Conservation (phyloP, 169 alveolate genomes). For the Miamiensis avidus region DNA sequence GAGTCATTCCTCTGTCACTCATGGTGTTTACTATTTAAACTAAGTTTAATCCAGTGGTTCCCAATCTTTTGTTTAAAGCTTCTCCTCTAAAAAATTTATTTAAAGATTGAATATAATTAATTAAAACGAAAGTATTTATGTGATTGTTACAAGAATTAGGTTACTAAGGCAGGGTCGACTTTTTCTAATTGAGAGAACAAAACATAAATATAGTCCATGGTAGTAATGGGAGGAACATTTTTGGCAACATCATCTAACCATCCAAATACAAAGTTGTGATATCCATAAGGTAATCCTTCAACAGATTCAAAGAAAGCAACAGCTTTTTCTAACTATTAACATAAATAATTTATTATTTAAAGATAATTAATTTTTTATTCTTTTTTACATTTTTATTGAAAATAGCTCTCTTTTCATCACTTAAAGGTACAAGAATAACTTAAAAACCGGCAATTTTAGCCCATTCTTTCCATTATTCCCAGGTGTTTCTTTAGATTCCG, state of each 20-base stretch:
- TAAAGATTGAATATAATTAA: slow-evolving; percentile 33
- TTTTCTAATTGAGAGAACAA: slow-evolving; percentile 58
- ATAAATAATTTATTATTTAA: too few species aligned
- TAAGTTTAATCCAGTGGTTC: slow-evolving; percentile 66
- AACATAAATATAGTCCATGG: slow-evolving; percentile 52
- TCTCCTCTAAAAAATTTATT: slow-evolving; percentile 35
- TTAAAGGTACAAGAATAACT: slow-evolving; percentile 74
- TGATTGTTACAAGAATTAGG: neutral
- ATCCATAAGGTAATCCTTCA: slow-evolving; percentile 87
- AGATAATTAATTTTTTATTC: too few species aligned
- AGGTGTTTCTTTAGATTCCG: slow-evolving; percentile 74
- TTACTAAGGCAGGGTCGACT: slow-evolving; percentile 48
- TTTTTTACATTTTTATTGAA: slow-evolving; percentile 52
- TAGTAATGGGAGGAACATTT: slow-evolving; percentile 70
- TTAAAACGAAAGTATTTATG: neutral
- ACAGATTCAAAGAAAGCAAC: slow-evolving; percentile 62
- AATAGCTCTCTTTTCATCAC: slow-evolving; percentile 61
- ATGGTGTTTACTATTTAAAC: slow-evolving; percentile 64
- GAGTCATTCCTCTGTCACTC: slow-evolving; percentile 62
- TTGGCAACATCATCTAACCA: slow-evolving; percentile 83
- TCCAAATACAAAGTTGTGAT: slow-evolving; percentile 77
- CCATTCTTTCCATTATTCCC: slow-evolving; percentile 75
- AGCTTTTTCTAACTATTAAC: slow-evolving; percentile 45
- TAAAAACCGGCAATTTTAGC: slow-evolving; percentile 78
- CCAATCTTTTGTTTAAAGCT: slow-evolving; percentile 77